Base-by-base conservation (phyloP, 768 basidiomycete genomes). In the Rubroboletus satanas region DNA sequence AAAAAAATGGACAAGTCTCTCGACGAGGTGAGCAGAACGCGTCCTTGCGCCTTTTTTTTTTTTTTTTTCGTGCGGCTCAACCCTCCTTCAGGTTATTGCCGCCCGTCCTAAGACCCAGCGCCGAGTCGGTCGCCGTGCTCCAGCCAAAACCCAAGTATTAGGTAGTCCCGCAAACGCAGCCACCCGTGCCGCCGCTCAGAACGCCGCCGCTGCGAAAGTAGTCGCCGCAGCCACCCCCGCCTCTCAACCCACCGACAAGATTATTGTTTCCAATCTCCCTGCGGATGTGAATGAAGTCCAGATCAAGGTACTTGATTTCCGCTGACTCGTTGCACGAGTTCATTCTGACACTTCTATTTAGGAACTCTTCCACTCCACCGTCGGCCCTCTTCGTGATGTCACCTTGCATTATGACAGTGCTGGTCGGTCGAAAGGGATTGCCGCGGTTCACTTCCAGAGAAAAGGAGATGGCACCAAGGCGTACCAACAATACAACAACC, bases 181-280 rank as follows among this genome's bases (percentile, higher is more conserved):
- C 39, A 73, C 79, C 38, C 81, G 82, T 51, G 81, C 81, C 18
- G 81, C 84, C 26, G 73, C 74, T 18, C 74, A 74, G 29, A 80
- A 74, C n/a, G 67, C 66, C 1, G 69, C 74, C 32, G 75, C 74
- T 21, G 61, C 73, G 7, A 75, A 77, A 58, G 66, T 77, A 35
- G 75, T 77, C 33, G 66, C 72, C 7, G 63, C 79, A 11, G 57
- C 78, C 23, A 62, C 71, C 18, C 72, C 79, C 45, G 67, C 77
- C 7, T 52, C 70, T 35, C 70, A 69, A 17, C 55, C 69, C 1
- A 79, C 91, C 2, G 86, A 90, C 70, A 98, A 98, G 77, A 95
- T 98, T 62, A 92, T 98, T 64, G 92, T 99, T 51, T 93, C 90
- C 60, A 95, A 95, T 71, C 84, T 99, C 43, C 96, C 96, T 32